Conservation (phyloP, 2,329 filamentous ascomycete genomes). For the Colletotrichum sp. region DNA sequence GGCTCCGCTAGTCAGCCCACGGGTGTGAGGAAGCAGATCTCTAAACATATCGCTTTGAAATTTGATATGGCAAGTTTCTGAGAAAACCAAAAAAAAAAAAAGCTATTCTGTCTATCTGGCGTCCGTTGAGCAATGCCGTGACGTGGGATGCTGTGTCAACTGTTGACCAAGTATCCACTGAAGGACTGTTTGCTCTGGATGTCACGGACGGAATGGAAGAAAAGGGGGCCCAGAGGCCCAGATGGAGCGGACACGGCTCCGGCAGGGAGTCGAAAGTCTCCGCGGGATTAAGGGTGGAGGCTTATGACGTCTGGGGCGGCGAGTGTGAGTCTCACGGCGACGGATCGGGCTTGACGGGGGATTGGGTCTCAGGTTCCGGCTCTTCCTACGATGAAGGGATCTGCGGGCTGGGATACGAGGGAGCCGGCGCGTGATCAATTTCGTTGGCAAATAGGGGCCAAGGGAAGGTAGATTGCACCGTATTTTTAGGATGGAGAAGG, state of each 20-base stretch:
- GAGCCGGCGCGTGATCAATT: not conserved
- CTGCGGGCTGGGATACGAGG: not conserved
- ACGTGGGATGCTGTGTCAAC: not conserved
- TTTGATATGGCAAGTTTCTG: conserved; percentile 15
- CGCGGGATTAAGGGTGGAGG: not conserved
- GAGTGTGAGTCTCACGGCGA: not conserved
- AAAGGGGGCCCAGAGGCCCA: not conserved
- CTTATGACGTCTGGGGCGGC: not conserved
- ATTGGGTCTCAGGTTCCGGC: not conserved
- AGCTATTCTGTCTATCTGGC: not conserved
- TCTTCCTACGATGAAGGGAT: not conserved
- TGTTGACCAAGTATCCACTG: not conserved
- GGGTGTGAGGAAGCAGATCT: not conserved
- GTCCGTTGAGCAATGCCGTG: conserved; percentile 10
- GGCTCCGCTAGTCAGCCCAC: not conserved
- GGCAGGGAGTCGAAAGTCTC: not conserved
- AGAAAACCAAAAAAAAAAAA: not conserved
- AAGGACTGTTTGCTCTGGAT: conserved; percentile 10
- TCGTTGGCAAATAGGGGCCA: not conserved
- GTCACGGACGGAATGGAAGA: not conserved
- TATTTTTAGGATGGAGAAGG: not conserved
- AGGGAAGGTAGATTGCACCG: not conserved
- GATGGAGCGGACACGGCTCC: not conserved
- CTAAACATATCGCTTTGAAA: conserved; percentile 16
- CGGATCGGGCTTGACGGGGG: not conserved